phyloP scores from a whole-genome alignment of 148 eudicot species.

The Diospyros kaki region DNA sequence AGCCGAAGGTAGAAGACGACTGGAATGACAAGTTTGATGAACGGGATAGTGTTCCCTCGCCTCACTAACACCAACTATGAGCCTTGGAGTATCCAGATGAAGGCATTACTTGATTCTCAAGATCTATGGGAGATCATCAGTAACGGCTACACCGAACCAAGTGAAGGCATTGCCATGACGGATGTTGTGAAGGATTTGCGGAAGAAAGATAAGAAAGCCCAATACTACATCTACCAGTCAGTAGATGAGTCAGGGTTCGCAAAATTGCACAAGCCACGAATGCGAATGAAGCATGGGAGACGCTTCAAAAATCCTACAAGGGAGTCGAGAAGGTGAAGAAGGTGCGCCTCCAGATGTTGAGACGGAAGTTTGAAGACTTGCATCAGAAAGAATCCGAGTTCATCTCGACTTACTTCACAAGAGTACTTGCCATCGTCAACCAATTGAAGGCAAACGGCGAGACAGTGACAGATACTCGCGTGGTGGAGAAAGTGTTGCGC shows the following conservation, averaged over 20 bases:
- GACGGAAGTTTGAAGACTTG: conserved; percentile 2
- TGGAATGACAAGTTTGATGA: no score
- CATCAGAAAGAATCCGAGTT: conserved; percentile 1
- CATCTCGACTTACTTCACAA: neutral
- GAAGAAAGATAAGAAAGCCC: no score
- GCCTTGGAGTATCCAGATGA: no score
- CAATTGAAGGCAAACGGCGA: conserved; percentile 2
- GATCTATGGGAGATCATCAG: no score
- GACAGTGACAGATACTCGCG: neutral
- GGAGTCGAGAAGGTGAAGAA: neutral
- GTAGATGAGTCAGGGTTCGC: neutral
- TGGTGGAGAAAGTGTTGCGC: neutral
- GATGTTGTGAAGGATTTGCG: no score
- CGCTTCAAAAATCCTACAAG: neutral
- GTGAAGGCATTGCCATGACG: no score
- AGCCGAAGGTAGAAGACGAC: no score
- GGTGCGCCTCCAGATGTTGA: conserved; percentile 2
- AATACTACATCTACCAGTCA: no score
- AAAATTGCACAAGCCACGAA: neutral
- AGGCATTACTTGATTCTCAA: no score
- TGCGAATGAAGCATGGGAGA: conserved; percentile 6
- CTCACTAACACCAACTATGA: no score
- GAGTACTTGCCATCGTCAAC: conserved; percentile 1
- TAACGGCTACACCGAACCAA: no score
- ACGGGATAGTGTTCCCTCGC: no score